These are phyloP conservation scores for Harrya chromipes DNA, from an alignment of 768 basidiomycete species.

Conservation along the genomic window DNA sequence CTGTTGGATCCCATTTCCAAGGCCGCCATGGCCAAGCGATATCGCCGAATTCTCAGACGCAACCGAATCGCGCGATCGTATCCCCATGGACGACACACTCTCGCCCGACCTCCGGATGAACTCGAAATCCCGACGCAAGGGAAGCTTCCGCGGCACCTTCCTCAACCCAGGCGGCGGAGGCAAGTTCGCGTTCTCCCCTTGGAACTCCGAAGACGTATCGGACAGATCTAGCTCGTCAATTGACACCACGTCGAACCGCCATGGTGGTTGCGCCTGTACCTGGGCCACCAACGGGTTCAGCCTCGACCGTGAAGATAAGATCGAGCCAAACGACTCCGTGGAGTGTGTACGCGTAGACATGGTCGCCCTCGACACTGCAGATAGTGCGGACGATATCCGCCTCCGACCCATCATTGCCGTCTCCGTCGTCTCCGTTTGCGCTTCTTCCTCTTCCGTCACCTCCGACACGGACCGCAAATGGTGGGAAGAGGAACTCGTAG, in stretches of 20 bases:
- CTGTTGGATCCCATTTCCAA: conserved; percentile 51
- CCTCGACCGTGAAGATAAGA: conserved; percentile 28
- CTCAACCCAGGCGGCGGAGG: conserved; percentile 52
- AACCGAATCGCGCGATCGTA: conserved; percentile 59
- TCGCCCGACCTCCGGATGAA: conserved; percentile 68
- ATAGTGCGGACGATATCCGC: conserved; percentile 21
- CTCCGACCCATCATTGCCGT: conserved; percentile 13
- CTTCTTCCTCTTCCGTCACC: conserved; percentile 32
- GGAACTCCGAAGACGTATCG: conserved; percentile 62
- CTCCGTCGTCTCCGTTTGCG: conserved; percentile 17
- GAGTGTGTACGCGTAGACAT: conserved; percentile 31
- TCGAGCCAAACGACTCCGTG: conserved; percentile 33
- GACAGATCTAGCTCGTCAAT: conserved; percentile 82
- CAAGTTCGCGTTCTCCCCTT: conserved; percentile 31
- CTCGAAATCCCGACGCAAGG: conserved; percentile 76
- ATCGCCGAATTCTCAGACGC: conserved; percentile 40
- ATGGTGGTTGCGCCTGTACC: conserved; percentile 42
- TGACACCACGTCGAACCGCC: conserved; percentile 69
- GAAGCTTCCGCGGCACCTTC: conserved; percentile 56
- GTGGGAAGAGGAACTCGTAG: conserved; percentile 5
- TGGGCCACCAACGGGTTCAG: conserved; percentile 33
- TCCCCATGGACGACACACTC: conserved; percentile 78
- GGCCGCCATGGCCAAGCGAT: conserved; percentile 39
- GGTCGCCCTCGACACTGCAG: conserved; percentile 16
- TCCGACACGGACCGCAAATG: conserved; percentile 31